phyloP scores from a whole-genome alignment of 2,329 filamentous ascomycete genomes.

The Mycosphaerella arachidis region DNA sequence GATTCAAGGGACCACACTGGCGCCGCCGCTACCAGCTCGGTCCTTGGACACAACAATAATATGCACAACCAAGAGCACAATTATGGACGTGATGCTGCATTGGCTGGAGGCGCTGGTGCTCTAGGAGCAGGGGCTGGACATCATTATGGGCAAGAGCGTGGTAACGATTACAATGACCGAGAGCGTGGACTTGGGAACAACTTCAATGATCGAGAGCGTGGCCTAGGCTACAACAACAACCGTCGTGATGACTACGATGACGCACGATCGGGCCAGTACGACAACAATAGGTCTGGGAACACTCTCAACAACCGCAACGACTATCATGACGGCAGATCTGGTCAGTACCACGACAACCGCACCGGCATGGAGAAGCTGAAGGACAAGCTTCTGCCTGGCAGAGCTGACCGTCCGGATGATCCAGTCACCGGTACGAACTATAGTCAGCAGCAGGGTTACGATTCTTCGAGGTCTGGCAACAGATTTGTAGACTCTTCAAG shows the following conservation, averaged over 20 bases:
- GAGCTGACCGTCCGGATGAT: neutral
- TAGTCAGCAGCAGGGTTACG: neutral
- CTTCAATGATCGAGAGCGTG: neutral
- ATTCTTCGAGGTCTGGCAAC: neutral
- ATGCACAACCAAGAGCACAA: constrained; percentile 11
- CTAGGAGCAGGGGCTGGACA: neutral
- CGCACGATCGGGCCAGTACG: neutral
- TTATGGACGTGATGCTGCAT: constrained; percentile 31
- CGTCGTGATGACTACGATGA: neutral
- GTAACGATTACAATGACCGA: neutral
- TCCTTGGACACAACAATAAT: neutral
- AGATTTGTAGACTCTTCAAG: neutral
- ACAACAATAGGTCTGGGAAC: neutral
- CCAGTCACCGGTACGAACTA: neutral
- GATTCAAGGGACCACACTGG: neutral
- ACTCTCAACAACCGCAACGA: neutral
- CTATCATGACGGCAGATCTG: too few species aligned
- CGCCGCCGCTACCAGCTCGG: neutral
- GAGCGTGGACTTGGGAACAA: neutral
- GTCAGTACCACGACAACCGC: neutral
- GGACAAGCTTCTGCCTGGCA: neutral
- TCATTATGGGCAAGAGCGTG: neutral
- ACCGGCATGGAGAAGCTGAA: neutral
- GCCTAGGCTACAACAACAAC: neutral
- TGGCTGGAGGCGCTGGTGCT: constrained; percentile 20